phyloP scores from a whole-genome alignment of 2,329 filamentous ascomycete genomes.

The Ceratocystis cacaofunesta region DNA sequence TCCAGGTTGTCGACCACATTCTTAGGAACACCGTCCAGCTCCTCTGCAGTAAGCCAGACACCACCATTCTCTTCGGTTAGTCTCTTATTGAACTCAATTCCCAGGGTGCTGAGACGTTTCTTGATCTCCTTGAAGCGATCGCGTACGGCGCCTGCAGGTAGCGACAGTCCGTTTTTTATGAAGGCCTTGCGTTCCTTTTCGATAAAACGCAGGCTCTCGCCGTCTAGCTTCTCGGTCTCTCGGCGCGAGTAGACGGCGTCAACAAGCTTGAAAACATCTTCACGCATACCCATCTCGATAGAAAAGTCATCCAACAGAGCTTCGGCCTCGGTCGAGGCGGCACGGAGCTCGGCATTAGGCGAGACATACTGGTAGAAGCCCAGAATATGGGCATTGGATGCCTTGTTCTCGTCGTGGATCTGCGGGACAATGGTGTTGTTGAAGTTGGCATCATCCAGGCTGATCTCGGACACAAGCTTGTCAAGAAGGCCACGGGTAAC shows the following conservation, averaged over 20 bases:
- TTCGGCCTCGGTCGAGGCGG: slow-evolving; percentile 63
- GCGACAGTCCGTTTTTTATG: slow-evolving; percentile 58
- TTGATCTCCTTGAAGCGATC: slow-evolving; percentile 79
- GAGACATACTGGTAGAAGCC: slow-evolving; percentile 73
- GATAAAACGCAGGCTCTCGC: slow-evolving; percentile 56
- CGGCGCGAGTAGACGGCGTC: slow-evolving; percentile 40
- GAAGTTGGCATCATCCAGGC: slow-evolving; percentile 37
- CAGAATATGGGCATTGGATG: slow-evolving; percentile 47
- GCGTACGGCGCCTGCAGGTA: slow-evolving; percentile 53
- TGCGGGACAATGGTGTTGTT: slow-evolving; percentile 48
- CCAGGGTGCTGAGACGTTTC: slow-evolving; percentile 59
- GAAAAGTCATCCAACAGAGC: slow-evolving; percentile 60
- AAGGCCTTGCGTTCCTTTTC: slow-evolving; percentile 67
- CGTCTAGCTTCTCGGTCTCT: slow-evolving; percentile 41
- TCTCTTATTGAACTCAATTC: slow-evolving; percentile 64
- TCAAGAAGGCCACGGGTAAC: slow-evolving; percentile 49
- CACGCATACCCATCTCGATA: slow-evolving; percentile 67
- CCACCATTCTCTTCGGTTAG: slow-evolving; percentile 73
- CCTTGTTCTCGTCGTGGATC: slow-evolving; percentile 54
- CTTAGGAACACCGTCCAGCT: slow-evolving; percentile 59
- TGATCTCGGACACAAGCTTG: slow-evolving; percentile 48
- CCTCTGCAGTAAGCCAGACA: slow-evolving; percentile 59
- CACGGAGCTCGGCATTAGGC: slow-evolving; percentile 49
- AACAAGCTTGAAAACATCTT: slow-evolving; percentile 60
- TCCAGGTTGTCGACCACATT: slow-evolving; percentile 54